Conservation (phyloP, 2,329 filamentous ascomycete genomes). For the Penicillium carneum region DNA sequence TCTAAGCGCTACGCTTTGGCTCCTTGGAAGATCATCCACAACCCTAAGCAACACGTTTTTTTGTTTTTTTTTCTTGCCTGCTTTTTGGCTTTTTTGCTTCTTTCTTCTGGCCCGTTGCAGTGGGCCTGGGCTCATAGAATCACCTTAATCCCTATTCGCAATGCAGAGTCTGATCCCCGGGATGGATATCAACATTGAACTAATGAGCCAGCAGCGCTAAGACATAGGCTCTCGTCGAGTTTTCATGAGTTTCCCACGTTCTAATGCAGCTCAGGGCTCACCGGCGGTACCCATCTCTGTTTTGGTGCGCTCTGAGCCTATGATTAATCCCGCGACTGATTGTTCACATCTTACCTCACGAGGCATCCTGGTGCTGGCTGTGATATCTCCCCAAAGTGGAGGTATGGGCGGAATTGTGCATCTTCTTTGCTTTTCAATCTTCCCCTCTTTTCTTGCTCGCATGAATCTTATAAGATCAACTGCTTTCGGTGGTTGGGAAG, state of each 20-base stretch:
- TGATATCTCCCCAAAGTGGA: slow-evolving; percentile 37
- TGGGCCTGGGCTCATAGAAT: slow-evolving; percentile 32
- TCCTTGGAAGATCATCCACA: slow-evolving; percentile 17
- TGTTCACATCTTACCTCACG: slow-evolving; percentile 44
- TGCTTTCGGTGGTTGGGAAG: slow-evolving; percentile 14
- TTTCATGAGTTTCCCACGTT: slow-evolving; percentile 30
- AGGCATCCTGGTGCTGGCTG: slow-evolving; percentile 41
- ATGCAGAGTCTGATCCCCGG: slow-evolving; percentile 42
- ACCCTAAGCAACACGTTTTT: slow-evolving; percentile 11
- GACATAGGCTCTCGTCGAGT: slow-evolving; percentile 46
- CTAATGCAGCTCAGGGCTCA: slow-evolving; percentile 42
- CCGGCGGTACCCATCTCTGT: slow-evolving; percentile 39
- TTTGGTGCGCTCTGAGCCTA: slow-evolving; percentile 44
- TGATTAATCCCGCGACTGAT: slow-evolving; percentile 39
- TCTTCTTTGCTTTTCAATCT: slow-evolving; percentile 30
- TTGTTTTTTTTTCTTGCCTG: not conserved
- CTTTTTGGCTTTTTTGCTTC: not conserved
- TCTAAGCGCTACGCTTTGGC: slow-evolving; percentile 23
- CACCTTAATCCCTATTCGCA: slow-evolving; percentile 26
- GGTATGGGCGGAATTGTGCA: slow-evolving; percentile 36
- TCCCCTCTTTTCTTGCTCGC: slow-evolving; percentile 20
- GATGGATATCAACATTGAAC: slow-evolving; percentile 35
- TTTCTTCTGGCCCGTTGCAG: slow-evolving; percentile 10
- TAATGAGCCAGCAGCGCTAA: slow-evolving; percentile 46
- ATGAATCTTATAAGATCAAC: slow-evolving; percentile 32